A percentile compares a stretch with the other conserved stretches of the same genome.
phyloP scores from a whole-genome alignment of 805 yeast genomes.

The Candida koratica region DNA sequence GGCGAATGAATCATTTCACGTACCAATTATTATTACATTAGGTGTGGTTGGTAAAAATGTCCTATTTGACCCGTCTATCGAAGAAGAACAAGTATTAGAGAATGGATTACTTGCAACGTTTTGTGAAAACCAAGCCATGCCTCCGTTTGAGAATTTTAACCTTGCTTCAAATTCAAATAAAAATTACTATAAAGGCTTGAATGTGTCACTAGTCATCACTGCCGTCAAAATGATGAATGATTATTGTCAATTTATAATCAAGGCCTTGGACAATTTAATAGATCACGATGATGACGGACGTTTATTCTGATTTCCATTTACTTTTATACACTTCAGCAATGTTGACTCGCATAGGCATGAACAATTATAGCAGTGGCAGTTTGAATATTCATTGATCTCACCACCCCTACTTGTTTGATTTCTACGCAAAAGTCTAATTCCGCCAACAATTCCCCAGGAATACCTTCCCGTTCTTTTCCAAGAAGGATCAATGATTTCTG shows the following conservation, averaged over 20 bases:
- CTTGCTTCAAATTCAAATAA: conserved; percentile 49
- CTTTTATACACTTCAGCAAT: no score
- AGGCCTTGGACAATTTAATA: conserved; percentile 51
- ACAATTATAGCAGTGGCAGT: conserved; percentile 94
- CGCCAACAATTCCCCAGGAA: conserved; percentile 78
- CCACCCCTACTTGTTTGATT: conserved; percentile 87
- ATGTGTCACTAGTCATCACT: conserved; percentile 42
- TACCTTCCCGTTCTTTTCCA: conserved; percentile 88
- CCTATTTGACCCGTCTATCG: conserved; percentile 80
- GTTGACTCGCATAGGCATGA: conserved; percentile 78
- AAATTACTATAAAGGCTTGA: conserved; percentile 52
- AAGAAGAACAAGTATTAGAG: conserved; percentile 85
- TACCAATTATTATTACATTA: conserved; percentile 73
- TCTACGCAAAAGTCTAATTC: conserved; percentile 85
- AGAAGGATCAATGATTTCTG: conserved; percentile 69
- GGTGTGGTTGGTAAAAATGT: conserved; percentile 70
- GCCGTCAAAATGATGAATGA: conserved; percentile 56
- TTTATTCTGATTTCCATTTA: conserved; percentile 16
- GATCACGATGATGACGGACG: conserved; percentile 37
- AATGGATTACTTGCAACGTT: conserved; percentile 76
- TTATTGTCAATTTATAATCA: conserved; percentile 59
- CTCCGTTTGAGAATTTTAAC: conserved; percentile 72
- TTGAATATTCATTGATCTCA: conserved; percentile 94
- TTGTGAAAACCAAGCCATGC: conserved; percentile 59
- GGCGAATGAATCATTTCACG: conserved; percentile 38